phyloP scores from a whole-genome alignment of 495 filamentous ascomycete species.

The Aspergillus hancockii region DNA sequence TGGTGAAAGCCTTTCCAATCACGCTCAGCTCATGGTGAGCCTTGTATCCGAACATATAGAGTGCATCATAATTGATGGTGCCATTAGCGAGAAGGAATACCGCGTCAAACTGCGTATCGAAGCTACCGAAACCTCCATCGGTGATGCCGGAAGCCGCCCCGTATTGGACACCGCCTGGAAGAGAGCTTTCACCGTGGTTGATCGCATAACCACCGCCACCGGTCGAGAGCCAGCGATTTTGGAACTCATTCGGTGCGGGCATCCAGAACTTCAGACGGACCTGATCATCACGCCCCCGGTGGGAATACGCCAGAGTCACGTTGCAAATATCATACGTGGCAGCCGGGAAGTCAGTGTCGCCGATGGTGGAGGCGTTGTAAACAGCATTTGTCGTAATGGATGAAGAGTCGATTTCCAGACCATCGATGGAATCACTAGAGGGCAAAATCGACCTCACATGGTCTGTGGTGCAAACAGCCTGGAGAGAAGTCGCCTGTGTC shows the following conservation, averaged over 20 bases:
- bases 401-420: constrained; percentile 34
- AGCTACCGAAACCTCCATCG: constrained; percentile 51
- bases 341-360: constrained; percentile 20
- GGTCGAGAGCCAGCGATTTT: constrained; percentile 45
- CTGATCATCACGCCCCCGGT: constrained; percentile 34
- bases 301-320: constrained; percentile 47
- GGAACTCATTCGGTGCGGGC: constrained; percentile 38
- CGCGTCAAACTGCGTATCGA: constrained; percentile 32
- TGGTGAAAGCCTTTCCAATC: constrained; percentile 42
- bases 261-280: constrained; percentile 43
- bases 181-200: constrained; percentile 36
- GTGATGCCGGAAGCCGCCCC: constrained; percentile 47
- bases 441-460: constrained; percentile 33
- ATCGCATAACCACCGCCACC: constrained; percentile 50
- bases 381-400: constrained; percentile 29
- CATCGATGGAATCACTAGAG: constrained; percentile 24
- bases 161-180: constrained; percentile 43
- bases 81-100: constrained; percentile 43
- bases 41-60: constrained; percentile 50
- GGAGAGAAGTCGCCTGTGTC: constrained; percentile 16
- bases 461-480: constrained; percentile 32
- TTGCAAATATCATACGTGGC: constrained; percentile 32
- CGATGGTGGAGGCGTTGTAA: constrained; percentile 29
- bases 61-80: constrained; percentile 42
- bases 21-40: constrained; percentile 31